Percentiles rank a stretch among this genome's conserved stretches.
These are phyloP conservation scores for Cladosporium sp. DNA, from an alignment of 2,329 filamentous ascomycete genomes.

Conservation along the genomic window DNA sequence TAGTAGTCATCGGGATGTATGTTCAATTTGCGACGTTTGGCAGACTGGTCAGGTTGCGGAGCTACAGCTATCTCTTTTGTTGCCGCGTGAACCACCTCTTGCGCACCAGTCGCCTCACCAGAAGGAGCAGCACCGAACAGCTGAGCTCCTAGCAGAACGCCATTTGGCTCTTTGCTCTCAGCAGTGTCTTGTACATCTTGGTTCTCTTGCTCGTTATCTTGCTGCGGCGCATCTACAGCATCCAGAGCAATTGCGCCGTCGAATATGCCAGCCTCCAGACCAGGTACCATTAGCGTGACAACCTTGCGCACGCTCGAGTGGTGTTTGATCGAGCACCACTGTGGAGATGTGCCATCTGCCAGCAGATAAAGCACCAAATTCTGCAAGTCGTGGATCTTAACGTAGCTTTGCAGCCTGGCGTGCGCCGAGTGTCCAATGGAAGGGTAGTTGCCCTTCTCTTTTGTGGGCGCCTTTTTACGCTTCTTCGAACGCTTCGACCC, in stretches of 20 bases:
- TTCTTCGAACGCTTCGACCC: conserved; percentile 22
- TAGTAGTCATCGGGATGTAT: conserved; percentile 48
- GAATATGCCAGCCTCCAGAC: conserved; percentile 87
- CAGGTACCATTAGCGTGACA: conserved; percentile 86
- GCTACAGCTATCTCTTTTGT: conserved; percentile 3
- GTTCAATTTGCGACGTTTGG: conserved; percentile 23
- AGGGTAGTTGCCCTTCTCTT: conserved; percentile 46
- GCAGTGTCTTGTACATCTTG: not conserved
- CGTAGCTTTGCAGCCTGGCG: conserved; percentile 50
- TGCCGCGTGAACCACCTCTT: not conserved
- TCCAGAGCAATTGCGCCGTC: conserved; percentile 48
- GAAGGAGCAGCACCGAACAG: conserved; percentile 2
- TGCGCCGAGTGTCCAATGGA: conserved; percentile 49
- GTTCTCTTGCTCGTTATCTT: not conserved
- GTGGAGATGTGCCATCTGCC: conserved; percentile 57
- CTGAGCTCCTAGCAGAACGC: conserved; percentile 3
- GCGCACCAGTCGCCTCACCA: conserved; percentile 2
- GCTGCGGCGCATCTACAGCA: not conserved
- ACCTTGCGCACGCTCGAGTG: conserved; percentile 61
- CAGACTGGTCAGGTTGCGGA: not conserved
- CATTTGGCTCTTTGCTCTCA: conserved; percentile 9
- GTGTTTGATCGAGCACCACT: conserved; percentile 58
- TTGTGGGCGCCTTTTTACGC: conserved; percentile 28
- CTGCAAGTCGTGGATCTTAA: conserved; percentile 57
- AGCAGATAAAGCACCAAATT: conserved; percentile 56